Evolutionary conservation across 192 early-diverging fungal species (phyloP).

Genomic region (Gamsiella multidivaricata): DNA sequence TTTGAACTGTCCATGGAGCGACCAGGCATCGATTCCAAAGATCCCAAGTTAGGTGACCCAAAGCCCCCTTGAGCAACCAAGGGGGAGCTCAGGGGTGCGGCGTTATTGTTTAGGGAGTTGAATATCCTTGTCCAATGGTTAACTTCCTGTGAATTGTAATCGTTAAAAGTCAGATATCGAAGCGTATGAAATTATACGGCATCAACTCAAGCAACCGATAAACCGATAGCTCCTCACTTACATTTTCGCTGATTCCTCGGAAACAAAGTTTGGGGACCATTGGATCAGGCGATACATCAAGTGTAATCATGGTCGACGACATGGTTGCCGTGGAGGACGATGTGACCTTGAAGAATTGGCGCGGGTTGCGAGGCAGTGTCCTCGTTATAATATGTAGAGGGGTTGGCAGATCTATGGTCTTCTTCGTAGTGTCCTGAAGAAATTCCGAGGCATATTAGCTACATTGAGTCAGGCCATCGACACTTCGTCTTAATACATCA

Average conservation of each 20-base stretch:
- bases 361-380: constrained; percentile 10
- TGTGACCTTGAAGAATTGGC: constrained; percentile 16
- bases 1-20: background rate
- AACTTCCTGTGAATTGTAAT: constrained; percentile 18
- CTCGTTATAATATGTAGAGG: constrained; percentile 14
- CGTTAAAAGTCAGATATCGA: too few species aligned
- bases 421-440: constrained; percentile 39
- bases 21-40: background rate
- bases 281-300: constrained; percentile 22
- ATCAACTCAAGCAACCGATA: background rate
- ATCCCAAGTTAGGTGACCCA: constrained; percentile 12
- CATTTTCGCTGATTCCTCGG: constrained; percentile 42
- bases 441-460: too few species aligned
- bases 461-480: too few species aligned
- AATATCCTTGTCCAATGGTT: constrained; percentile 49
- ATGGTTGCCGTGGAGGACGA: constrained; percentile 7
- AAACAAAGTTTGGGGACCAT: constrained; percentile 30
- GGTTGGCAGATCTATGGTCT: constrained; percentile 25
- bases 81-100: constrained; percentile 5
- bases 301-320: constrained; percentile 22
- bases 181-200: background rate
- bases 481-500: too few species aligned
- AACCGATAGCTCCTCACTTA: constrained; percentile 2
- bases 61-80: background rate
- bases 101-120: constrained; percentile 26